These are phyloP conservation scores for Pseudoneurospora amorphoporcata DNA, from an alignment of 495 filamentous ascomycete genomes.

Conservation along the genomic window DNA sequence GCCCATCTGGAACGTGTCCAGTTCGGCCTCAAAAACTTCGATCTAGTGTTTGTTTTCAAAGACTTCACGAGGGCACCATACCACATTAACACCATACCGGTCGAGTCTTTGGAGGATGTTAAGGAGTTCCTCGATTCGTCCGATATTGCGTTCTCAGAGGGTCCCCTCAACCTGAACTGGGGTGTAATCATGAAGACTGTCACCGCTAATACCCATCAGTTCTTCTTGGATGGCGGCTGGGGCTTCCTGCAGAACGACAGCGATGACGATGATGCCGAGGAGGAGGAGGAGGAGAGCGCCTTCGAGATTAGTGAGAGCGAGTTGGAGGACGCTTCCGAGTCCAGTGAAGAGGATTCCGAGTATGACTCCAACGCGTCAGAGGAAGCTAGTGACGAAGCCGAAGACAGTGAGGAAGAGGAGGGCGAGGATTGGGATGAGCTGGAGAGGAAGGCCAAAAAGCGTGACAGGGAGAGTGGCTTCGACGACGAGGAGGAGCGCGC, in stretches of 20 bases:
- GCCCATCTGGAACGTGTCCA: conserved; percentile 95
- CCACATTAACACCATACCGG: conserved; percentile 97
- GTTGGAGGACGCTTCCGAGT: conserved; percentile 66
- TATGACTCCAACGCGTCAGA: conserved; percentile 86
- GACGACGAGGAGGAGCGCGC: conserved; percentile 52
- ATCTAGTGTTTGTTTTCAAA: conserved; percentile 95
- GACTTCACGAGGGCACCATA: conserved; percentile 80
- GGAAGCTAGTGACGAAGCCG: conserved; percentile 55
- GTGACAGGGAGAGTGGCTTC: conserved; percentile 63
- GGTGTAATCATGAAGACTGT: conserved; percentile 99
- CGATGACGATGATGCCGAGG: conserved; percentile 73
- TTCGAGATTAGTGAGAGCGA: conserved; percentile 87
- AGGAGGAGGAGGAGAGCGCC: conserved; percentile 73
- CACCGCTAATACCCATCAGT: conserved; percentile 79
- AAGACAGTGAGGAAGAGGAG: conserved; percentile 61
- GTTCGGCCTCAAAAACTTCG: conserved; percentile 98
- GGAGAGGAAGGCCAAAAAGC: conserved; percentile 80
- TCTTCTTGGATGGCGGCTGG: conserved; percentile 95
- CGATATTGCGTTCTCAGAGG: conserved; percentile 89
- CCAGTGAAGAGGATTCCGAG: conserved; percentile 78
- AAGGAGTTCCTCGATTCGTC: conserved; percentile 97
- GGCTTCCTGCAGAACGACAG: conserved; percentile 80
- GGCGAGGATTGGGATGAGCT: conserved; percentile 91
- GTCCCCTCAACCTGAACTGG: conserved; percentile 97
- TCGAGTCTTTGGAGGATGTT: conserved; percentile 85